These are phyloP conservation scores for Crithidia mellificae DNA, from an alignment of 208 protist species.

Conservation along the genomic window DNA sequence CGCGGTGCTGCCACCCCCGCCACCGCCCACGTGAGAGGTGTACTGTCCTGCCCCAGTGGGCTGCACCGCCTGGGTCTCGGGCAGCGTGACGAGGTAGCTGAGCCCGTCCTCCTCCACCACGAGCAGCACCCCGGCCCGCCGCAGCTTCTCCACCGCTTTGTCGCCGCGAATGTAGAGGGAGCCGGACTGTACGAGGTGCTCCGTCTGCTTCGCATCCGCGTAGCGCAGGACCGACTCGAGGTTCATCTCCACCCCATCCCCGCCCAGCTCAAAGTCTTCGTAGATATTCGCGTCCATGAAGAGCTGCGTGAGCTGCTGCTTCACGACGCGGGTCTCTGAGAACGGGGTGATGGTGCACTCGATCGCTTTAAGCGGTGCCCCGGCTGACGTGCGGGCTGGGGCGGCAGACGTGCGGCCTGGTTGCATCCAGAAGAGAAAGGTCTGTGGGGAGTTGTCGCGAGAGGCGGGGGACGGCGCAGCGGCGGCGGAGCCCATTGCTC, in stretches of 20 bases:
- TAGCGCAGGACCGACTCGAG: conserved; percentile 69
- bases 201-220: conserved; percentile 64
- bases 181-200: conserved; percentile 66
- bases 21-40: conserved; percentile 26
- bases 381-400: not conserved
- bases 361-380: conserved; percentile 36
- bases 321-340: conserved; percentile 44
- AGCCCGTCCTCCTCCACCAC: conserved; percentile 69
- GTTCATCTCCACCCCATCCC: conserved; percentile 51
- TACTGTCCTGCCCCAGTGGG: conserved; percentile 26
- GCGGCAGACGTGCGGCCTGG: not conserved
- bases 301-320: conserved; percentile 65
- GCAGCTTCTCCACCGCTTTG: conserved; percentile 74
- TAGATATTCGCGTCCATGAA: conserved; percentile 67
- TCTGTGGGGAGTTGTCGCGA: conserved; percentile 39
- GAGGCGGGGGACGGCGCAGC: not conserved
- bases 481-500: not conserved
- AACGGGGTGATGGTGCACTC: conserved; percentile 67
- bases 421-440: conserved; percentile 75
- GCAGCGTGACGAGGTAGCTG: conserved; percentile 80
- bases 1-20: conserved; percentile 31
- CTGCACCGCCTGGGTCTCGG: conserved; percentile 46
- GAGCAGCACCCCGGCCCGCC: conserved; percentile 69
- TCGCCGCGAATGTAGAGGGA: conserved; percentile 75
- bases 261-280: conserved; percentile 71